Base-by-base conservation (phyloP, 345 rosid species). In the Murraya koenigii region DNA sequence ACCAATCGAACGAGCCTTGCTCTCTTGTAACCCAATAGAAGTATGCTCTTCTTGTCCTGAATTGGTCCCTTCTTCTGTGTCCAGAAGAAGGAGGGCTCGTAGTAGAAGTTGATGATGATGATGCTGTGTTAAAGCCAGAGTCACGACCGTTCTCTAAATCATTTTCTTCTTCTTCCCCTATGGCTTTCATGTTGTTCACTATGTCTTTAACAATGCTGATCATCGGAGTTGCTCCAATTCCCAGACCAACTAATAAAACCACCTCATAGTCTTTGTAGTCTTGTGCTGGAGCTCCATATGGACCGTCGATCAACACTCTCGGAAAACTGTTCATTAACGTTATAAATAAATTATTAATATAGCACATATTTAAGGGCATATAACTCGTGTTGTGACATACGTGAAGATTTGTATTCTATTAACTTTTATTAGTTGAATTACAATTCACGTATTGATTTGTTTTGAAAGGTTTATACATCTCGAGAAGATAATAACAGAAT, bases 151-250 rank as follows among this genome's bases (percentile, higher is more conserved):
- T 81, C 77, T 93, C 97, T 71, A 88, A 11, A 15, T 75, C 75
- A 32, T 47, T 47, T 36, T 65, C 81, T 38, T 85, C 91, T 67
- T 89, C 88, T 20, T 78, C 90, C 4, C 78, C 86, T 69, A 32
- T 62, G 66, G 89, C 88, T 65, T 72, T 91, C 10, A 93, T 84
- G 88, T 91, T 91, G 83, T 71, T 88, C 30, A 88, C 92, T 61
- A 93, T 90, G 88, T 93, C 97, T 83, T 91, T 91, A 2, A 93
- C 84, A 35, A 93, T 91, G 86, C 97, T 93, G 66, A 93, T 93
- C 95, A 93, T 91, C 6, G 97, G 97, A 6, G 97, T 93, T 25
- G 96, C 97, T 74, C 97, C 97, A 5, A 93, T 93, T 39, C 97
- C 95, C 26, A 93, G 84, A 47, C 94, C 97, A 14, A 93, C 94